These are phyloP conservation scores for Raphanus raphanistrum DNA, from an alignment of 345 rosid species.

Conservation along the genomic window DNA sequence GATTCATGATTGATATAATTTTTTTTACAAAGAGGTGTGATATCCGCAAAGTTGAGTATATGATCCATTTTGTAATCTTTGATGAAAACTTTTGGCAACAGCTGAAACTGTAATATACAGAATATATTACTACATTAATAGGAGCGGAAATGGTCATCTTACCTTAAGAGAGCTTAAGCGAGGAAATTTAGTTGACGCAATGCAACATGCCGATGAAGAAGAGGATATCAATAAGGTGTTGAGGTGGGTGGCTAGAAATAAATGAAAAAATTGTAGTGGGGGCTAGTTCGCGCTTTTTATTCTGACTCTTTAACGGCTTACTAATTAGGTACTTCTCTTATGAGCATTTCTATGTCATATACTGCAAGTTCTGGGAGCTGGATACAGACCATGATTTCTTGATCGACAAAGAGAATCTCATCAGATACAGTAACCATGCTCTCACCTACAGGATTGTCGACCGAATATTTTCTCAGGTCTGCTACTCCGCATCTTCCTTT, in stretches of 20 bases:
- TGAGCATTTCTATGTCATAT: constrained; percentile 94
- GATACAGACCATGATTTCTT: constrained; percentile 98
- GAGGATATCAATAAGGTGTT: constrained; percentile 96
- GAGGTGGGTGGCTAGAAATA: constrained; percentile 52
- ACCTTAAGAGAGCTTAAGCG: constrained; percentile 90
- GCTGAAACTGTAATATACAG: constrained; percentile 99
- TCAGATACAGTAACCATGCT: constrained; percentile 96
- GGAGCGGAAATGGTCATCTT: constrained; percentile 84
- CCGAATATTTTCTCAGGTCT: constrained; percentile 90
- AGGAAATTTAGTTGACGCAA: constrained; percentile 82
- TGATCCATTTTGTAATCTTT: constrained; percentile 21
- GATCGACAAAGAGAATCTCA: constrained; percentile 97
- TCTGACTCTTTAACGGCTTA: background rate
- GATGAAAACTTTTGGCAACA: constrained; percentile 44
- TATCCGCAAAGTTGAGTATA: background rate
- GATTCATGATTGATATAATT: background rate
- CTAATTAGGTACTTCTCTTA: constrained; percentile 82
- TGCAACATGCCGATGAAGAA: constrained; percentile 96
- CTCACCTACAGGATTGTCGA: constrained; percentile 96
- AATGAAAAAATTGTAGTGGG: background rate
- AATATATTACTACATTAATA: constrained; percentile 91
- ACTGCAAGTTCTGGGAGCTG: constrained; percentile 99
- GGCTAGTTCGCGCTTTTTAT: background rate
- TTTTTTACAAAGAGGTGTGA: background rate
- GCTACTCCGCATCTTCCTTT: constrained; percentile 31